These are phyloP conservation scores for Trichosporon sp. DNA, from an alignment of 1,284 basidiomycete genomes.

Conservation along the genomic window DNA sequence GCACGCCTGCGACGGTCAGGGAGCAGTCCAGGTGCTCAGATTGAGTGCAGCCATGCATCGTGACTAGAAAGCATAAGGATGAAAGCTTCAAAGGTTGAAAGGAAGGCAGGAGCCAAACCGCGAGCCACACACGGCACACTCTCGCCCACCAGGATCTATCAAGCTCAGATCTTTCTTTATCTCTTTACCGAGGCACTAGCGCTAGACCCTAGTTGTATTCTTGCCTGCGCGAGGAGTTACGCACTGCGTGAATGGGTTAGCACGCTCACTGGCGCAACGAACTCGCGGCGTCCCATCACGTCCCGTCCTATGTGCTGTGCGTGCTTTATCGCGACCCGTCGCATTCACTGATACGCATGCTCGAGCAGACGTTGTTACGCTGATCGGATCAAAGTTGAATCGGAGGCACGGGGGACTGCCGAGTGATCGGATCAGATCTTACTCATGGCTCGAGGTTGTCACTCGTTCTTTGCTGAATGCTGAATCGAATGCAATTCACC, in stretches of 20 bases:
- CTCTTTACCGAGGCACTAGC: not conserved
- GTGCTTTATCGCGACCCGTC: not conserved
- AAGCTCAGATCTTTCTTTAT: not conserved
- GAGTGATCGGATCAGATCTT: conserved; percentile 2
- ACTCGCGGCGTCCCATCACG: not conserved
- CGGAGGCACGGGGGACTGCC: conserved; percentile 5
- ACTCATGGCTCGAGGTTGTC: not conserved
- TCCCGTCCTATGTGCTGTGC: not conserved
- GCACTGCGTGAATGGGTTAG: not conserved
- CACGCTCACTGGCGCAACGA: too few relatives aligned
- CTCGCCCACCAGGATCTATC: not conserved
- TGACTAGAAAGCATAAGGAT: not conserved
- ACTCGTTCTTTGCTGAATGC: not conserved
- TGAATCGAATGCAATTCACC: conserved; percentile 10
- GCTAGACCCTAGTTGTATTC: not conserved
- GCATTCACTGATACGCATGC: conserved; percentile 4
- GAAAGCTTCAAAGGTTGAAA: not conserved
- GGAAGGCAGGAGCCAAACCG: not conserved
- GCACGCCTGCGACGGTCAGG: not conserved
- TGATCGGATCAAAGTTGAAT: conserved; percentile 7
- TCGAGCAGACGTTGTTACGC: not conserved
- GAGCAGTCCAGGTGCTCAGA: not conserved
- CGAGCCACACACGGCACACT: not conserved
- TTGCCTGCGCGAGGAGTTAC: not conserved
- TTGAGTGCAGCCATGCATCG: not conserved